Evolutionary conservation across 345 rosid genomes (phyloP).

Genomic region (Salix suchowensis): DNA sequence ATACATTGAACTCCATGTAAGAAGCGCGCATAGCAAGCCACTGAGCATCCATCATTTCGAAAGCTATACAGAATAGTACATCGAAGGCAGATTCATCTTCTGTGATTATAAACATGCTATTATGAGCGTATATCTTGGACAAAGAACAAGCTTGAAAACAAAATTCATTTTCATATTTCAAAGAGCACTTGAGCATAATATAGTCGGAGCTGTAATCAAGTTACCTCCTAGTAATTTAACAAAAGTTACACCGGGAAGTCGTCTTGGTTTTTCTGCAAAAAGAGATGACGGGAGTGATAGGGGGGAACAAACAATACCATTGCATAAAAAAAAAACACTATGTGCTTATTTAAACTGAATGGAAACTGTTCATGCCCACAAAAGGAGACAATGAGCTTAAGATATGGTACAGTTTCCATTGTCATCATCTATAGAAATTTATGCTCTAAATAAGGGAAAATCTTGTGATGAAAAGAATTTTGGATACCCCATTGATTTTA

Average conservation of each 20-base stretch:
- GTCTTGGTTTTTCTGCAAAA: slow-evolving; percentile 71
- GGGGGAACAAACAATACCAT: not conserved
- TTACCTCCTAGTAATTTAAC: slow-evolving; percentile 85
- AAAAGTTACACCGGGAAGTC: slow-evolving; percentile 70
- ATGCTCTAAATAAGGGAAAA: not conserved
- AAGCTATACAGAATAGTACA: slow-evolving; percentile 82
- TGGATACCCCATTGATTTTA: not conserved
- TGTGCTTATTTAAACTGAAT: not conserved
- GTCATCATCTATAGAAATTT: not conserved
- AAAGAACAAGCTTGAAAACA: not conserved
- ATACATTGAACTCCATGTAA: slow-evolving; percentile 96
- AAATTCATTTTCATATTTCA: not conserved
- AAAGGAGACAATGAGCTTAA: not conserved
- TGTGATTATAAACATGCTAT: slow-evolving; percentile 30
- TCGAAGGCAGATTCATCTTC: slow-evolving; percentile 95
- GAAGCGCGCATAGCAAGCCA: slow-evolving; percentile 99
- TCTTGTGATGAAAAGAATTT: not conserved
- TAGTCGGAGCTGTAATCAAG: not conserved
- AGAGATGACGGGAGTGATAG: not conserved
- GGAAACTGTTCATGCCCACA: not conserved
- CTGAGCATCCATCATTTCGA: slow-evolving; percentile 97
- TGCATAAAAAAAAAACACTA: not conserved
- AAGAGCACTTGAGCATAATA: not conserved
- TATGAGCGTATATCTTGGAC: slow-evolving; percentile 5
- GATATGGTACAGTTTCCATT: not conserved